Conservation (phyloP, 1,139 yeast genomes). For the Pichia sorboxylosa region DNA sequence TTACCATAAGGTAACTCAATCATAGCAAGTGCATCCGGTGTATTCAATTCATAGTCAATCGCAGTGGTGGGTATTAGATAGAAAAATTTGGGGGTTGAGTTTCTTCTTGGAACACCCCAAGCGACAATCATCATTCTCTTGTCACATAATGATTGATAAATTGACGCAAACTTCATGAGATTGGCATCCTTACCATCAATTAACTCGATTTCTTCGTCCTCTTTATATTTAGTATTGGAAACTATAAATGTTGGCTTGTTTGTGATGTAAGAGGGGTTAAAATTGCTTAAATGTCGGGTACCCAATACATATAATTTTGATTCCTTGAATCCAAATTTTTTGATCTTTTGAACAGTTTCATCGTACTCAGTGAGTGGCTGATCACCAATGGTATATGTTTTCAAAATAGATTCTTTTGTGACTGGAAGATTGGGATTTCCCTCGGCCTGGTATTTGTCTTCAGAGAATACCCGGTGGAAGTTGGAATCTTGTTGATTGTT, state of each 20-base stretch:
- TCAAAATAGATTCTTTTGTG: conserved; percentile 30
- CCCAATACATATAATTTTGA: conserved; percentile 52
- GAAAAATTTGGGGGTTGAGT: conserved; percentile 47
- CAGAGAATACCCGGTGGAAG: too few species aligned
- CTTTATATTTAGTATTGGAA: conserved; percentile 39
- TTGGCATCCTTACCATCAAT: conserved; percentile 25
- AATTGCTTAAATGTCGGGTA: conserved; percentile 37
- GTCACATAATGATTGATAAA: conserved; percentile 49
- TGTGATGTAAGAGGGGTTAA: conserved; percentile 42
- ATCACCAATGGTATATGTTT: conserved; percentile 35
- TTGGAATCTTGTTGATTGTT: conserved; percentile 26
- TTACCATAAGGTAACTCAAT: conserved; percentile 53
- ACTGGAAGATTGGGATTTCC: conserved; percentile 19
- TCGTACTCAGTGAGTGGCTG: conserved; percentile 29
- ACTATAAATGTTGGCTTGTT: conserved; percentile 49
- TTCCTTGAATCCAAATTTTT: conserved; percentile 25
- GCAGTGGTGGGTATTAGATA: conserved; percentile 45
- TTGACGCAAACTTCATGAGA: conserved; percentile 46
- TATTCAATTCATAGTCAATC: neutral
- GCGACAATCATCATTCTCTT: conserved; percentile 51
- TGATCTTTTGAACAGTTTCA: conserved; percentile 4
- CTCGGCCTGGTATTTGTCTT: conserved; percentile 27
- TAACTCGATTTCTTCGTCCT: conserved; percentile 47
- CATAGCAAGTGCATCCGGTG: conserved; percentile 47
- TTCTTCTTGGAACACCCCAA: conserved; percentile 54